Evolutionary conservation across 306 rosid species (phyloP).

Genomic region (Sindora glabra): DNA sequence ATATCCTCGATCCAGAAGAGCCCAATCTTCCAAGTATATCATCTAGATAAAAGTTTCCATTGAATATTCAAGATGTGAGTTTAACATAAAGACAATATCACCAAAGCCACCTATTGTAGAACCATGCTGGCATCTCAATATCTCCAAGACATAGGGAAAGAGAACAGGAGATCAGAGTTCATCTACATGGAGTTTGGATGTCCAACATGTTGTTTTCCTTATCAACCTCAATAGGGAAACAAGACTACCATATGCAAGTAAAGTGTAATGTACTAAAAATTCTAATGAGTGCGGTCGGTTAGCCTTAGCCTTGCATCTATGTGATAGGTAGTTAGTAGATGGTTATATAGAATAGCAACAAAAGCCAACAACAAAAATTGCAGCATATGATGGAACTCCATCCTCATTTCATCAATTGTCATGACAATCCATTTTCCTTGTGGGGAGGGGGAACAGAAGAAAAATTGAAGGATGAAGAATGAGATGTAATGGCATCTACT

Average conservation of each 20-base stretch:
- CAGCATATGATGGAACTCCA: background rate
- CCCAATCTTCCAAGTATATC: constrained; percentile 55
- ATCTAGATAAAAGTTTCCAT: constrained; percentile 38
- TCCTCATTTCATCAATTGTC: background rate
- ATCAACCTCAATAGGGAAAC: background rate
- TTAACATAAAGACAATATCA: background rate
- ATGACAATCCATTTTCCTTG: background rate
- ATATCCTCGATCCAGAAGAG: constrained; percentile 63
- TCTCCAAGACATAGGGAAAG: background rate
- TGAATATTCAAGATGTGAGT: background rate
- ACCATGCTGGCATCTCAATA: background rate
- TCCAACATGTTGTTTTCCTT: background rate
- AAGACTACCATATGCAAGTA: background rate
- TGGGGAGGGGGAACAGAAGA: background rate
- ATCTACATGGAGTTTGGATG: background rate
- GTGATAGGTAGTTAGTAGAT: background rate
- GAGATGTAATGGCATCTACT: background rate
- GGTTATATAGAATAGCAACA: no score
- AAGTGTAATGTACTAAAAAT: background rate
- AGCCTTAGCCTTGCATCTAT: no score
- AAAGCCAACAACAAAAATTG: no score
- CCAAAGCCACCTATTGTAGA: background rate
- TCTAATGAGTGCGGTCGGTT: background rate
- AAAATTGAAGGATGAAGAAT: background rate
- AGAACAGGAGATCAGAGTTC: background rate